Base-by-base conservation (phyloP, 2,329 filamentous ascomycete genomes). In the Colletotrichum tabaci region DNA sequence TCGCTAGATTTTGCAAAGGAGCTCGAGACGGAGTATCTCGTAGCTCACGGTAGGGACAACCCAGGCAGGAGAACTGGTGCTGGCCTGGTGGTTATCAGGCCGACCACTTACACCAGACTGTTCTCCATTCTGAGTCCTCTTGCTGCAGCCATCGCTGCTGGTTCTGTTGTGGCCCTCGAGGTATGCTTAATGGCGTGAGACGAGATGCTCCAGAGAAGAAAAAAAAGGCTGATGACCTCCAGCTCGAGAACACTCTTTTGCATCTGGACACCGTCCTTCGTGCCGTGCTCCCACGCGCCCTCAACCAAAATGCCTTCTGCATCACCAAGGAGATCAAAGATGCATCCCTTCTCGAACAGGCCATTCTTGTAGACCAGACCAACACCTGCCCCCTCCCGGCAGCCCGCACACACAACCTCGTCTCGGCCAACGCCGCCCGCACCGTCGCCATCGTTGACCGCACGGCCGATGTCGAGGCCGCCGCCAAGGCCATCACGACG, bases 371-470 rank as follows among this genome's bases (percentile, higher is more conserved):
- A 42, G 69, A 71, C 42, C 69, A 71, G 35, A 69, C 65, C 13
- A 67, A 53, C 12, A 30, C 12, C 26, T 46, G 57, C 3, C 35
- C 65, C 2, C 15, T 47, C 18, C 46, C 52, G 13, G 46, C 52
- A 12, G 61, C 38, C 5, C 74, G 68, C 30, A 42, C 46, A 13
- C 61, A 65, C 6, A 47, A 75, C 30, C n/a, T 74, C 5, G 61
- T 77, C 78, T 73, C 73, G 7, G 56, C 64, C 30, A 61, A 61
- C 46, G 46, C 52, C 30, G 50, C 44, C 12, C 81, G 81, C 15
- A 81, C 82, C 2, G 78, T 91, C 5, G 89, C 89, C 0, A 77
- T 93, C 0, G 89, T 92, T 1, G 90, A 92, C 76, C 84, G 90
- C 23, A 88, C 87, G 2, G 88, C 88, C 13, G 82, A 91, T 73